A percentile compares a stretch with the other conserved stretches of the same genome.
Evolutionary conservation across 768 basidiomycete genomes (phyloP).

Genomic region (Porpolomopsis calyptriformis): DNA sequence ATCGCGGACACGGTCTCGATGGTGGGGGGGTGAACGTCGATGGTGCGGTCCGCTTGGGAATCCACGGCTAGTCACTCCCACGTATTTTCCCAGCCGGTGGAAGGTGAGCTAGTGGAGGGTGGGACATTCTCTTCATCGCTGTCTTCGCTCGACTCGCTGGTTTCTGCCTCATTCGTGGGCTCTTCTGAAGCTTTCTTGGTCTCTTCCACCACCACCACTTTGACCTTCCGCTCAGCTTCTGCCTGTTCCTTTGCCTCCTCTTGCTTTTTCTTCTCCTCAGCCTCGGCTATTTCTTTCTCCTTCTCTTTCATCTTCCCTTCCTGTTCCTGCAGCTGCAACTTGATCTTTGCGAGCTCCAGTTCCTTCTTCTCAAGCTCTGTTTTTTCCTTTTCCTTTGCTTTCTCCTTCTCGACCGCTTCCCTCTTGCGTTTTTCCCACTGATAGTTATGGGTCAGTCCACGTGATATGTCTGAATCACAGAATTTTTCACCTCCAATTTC

Average conservation of each 20-base stretch:
- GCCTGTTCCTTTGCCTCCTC: constrained; percentile 22
- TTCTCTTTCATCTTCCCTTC: constrained; percentile 28
- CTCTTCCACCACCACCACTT: constrained; percentile 18
- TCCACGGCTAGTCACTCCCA: constrained; percentile 1
- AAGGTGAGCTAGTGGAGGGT: constrained; percentile 19
- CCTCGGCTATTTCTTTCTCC: constrained; percentile 15
- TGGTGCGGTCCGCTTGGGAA: constrained; percentile 3
- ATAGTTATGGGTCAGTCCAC: background rate
- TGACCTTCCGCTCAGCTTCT: constrained; percentile 14
- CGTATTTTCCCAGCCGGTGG: constrained; percentile 3
- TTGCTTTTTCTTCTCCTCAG: constrained; percentile 16
- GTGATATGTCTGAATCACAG: background rate
- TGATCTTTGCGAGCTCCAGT: constrained; percentile 42
- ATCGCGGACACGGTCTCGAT: too few relatives aligned
- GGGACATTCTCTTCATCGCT: constrained; percentile 34
- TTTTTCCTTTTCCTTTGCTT: constrained; percentile 50
- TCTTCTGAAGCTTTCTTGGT: constrained; percentile 5
- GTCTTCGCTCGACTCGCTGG: constrained; percentile 26
- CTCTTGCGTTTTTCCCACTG: constrained; percentile 41
- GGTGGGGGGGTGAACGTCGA: constrained; percentile 2
- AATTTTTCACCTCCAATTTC: constrained; percentile 45
- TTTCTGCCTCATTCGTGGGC: constrained; percentile 20
- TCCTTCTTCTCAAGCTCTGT: constrained; percentile 59
- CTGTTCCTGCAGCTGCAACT: constrained; percentile 37
- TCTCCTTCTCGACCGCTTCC: constrained; percentile 47